Base-by-base conservation (phyloP, 176 grass and related monocot species). In the Oryza nivara region DNA sequence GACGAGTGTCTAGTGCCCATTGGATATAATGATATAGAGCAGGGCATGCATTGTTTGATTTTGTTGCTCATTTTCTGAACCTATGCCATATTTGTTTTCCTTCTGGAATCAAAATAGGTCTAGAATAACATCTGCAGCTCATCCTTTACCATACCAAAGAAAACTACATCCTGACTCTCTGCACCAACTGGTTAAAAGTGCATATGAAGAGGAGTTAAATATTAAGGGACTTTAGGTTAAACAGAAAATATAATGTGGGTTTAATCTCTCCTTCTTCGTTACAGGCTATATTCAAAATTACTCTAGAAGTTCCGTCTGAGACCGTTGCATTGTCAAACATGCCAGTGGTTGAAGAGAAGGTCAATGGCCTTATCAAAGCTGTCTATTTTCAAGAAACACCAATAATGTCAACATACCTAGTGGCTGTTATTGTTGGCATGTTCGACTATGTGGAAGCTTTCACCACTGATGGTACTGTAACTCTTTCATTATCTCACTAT, bases 321-420 rank as follows among this genome's bases (percentile, higher is more conserved):
- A 79, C 81, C 2, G 81, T 93, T 45, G 96, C 96, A 47, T 86
- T 98, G 79, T 98, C 96, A 87, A 98, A 98, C 83, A 98, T 98
- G 96, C 92, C 96, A 46, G 85, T 92, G 7, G 64, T 89, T 84
- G 93, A 95, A 78, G 96, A 98, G 84, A 93, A 93, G 83, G 54
- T 74, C 49, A 90, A 98, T 90, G 96, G 93, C 17, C 41, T 77
- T 84, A 86, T 86, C 54, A 98, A 93, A 90, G 85, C 52, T 77
- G 48, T 98, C 32, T 90, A 71, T 67, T 95, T 98, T 68, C 80
- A 98, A 71, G 95, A 95, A 92, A 88, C 92, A 49, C 95, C 92
- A 43, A 93, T 98, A 90, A 98, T 98, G 96, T 98, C 96, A 40
- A 98, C 96, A 64, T 98, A 98, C 85, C 83, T 97, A 68, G 90